These are phyloP conservation scores for Phytopythium montanum DNA, from an alignment of 352 stramenopile genomes.

Conservation along the genomic window DNA sequence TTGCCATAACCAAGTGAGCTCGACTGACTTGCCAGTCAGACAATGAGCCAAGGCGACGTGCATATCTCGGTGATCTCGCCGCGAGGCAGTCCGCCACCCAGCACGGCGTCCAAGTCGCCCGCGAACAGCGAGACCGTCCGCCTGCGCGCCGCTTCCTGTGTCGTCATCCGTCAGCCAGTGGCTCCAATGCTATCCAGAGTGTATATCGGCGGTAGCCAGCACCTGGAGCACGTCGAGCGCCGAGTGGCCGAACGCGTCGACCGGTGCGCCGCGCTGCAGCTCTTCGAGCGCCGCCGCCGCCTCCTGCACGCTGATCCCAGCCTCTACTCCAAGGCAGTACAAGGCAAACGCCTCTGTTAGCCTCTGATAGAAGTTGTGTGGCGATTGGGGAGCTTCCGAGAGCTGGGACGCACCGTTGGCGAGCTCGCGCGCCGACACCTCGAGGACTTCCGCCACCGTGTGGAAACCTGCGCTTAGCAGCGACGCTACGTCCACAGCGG, in stretches of 20 bases:
- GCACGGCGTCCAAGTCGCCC: conserved; percentile 41
- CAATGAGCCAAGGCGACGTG: conserved; percentile 11
- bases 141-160: conserved; percentile 24
- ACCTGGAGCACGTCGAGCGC: conserved; percentile 48
- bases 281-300: conserved; percentile 26
- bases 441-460: conserved; percentile 45
- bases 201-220: not conserved
- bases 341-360: too few relatives aligned
- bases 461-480: conserved; percentile 64
- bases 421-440: conserved; percentile 50
- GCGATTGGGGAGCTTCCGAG: not conserved
- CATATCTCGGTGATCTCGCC: conserved; percentile 82
- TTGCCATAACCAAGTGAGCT: not conserved
- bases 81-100: conserved; percentile 60
- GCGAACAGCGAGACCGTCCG: conserved; percentile 42
- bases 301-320: conserved; percentile 35
- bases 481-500: conserved; percentile 22
- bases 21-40: not conserved
- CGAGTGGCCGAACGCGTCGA: conserved; percentile 26
- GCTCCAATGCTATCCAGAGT: not conserved
- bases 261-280: conserved; percentile 4
- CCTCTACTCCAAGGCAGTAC: conserved; percentile 15
- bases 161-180: too few relatives aligned
- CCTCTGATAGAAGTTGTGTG: not conserved
- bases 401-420: conserved; percentile 32